Evolutionary conservation across 2,329 filamentous ascomycete genomes (phyloP).

Genomic region (Diatrype stigma): DNA sequence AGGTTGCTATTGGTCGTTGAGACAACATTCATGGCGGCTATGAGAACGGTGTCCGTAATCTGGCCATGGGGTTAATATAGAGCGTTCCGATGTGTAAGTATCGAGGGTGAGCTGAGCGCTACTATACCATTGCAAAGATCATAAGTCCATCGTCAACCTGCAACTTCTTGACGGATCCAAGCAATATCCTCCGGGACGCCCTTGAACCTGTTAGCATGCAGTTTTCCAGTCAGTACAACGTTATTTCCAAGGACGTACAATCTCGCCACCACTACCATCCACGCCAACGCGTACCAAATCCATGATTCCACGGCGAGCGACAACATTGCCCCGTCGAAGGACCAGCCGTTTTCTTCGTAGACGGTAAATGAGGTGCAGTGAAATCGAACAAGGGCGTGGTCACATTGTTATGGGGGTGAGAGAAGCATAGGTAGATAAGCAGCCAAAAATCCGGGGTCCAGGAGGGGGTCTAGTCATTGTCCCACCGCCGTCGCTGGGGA

Average conservation of each 20-base stretch:
- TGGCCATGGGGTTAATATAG: conserved; percentile 15
- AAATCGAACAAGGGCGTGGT: no score
- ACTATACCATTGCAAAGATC: conserved; percentile 45
- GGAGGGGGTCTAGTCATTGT: no score
- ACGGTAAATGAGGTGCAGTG: no score
- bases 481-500: no score
- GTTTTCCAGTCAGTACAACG: neutral
- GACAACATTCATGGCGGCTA: conserved; percentile 52
- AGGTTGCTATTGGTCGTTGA: conserved; percentile 55
- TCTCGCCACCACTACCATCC: conserved; percentile 34
- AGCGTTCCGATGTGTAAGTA: neutral
- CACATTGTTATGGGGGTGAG: no score
- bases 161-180: conserved; percentile 44
- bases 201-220: conserved; percentile 16
- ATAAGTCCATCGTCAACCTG: conserved; percentile 55
- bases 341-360: neutral
- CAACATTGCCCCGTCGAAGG: neutral
- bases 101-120: neutral
- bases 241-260: conserved; percentile 29
- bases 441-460: no score
- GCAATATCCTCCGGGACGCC: conserved; percentile 34
- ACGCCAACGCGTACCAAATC: conserved; percentile 40
- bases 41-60: conserved; percentile 49
- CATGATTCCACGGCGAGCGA: conserved; percentile 31
- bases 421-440: no score